These are phyloP conservation scores for Oryza punctata DNA, from an alignment of 176 grass and related monocot species.

Conservation along the genomic window DNA sequence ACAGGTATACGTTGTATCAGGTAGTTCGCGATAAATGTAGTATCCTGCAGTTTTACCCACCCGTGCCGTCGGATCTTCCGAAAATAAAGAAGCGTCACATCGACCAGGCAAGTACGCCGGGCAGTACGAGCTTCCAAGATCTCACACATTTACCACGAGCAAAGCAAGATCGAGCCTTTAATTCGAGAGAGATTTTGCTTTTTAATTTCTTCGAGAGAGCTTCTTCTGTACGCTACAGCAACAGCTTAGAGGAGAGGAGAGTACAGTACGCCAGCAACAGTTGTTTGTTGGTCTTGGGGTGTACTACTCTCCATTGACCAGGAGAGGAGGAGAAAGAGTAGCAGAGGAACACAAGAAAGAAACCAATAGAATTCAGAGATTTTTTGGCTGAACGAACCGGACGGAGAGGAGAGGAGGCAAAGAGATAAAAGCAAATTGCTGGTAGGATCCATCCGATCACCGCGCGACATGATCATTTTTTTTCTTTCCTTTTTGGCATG, in stretches of 20 bases:
- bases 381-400: background rate
- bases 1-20: constrained; percentile 29
- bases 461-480: background rate
- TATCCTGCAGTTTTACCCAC: background rate
- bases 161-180: background rate
- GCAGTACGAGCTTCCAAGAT: constrained; percentile 4
- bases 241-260: background rate
- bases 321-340: background rate
- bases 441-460: background rate
- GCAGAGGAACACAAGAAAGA: background rate
- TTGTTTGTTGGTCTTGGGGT: background rate
- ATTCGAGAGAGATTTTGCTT: background rate
- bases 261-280: constrained; percentile 29
- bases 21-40: constrained; percentile 15
- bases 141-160: constrained; percentile 13
- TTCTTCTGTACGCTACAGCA: constrained; percentile 5
- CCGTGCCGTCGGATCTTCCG: constrained; percentile 23
- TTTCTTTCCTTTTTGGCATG: background rate
- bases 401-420: background rate
- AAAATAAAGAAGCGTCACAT: constrained; percentile 26
- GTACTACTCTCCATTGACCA: constrained; percentile 28
- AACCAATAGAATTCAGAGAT: background rate
- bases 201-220: background rate
- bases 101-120: background rate
- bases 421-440: background rate